phyloP scores from a whole-genome alignment of 176 grass and related monocot genomes.

The Ensete ventricosum region DNA sequence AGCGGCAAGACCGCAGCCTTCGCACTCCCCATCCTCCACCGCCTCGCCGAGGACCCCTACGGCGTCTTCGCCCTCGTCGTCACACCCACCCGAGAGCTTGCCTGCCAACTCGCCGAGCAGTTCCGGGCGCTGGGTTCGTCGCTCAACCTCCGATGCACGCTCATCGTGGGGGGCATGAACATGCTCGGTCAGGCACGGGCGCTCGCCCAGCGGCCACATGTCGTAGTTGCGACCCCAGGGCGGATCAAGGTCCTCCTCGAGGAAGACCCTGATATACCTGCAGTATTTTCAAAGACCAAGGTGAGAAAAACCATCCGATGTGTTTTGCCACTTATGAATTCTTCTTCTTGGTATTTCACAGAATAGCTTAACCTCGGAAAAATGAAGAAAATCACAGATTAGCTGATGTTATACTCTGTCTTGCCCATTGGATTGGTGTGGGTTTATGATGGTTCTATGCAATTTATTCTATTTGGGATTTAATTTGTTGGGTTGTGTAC shows the following conservation, averaged over 20 bases:
- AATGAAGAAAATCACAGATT: too few relatives aligned
- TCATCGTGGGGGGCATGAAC: conserved; percentile 70
- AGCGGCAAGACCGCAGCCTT: conserved; percentile 92
- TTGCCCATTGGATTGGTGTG: too few relatives aligned
- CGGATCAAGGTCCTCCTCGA: conserved; percentile 67
- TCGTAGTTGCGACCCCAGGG: conserved; percentile 79
- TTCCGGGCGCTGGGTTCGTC: conserved; percentile 78
- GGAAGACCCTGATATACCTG: conserved; percentile 59
- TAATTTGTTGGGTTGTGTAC: too few relatives aligned
- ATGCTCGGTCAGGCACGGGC: conserved; percentile 66
- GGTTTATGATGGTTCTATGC: too few relatives aligned
- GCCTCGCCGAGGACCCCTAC: conserved; percentile 59
- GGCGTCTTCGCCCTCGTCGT: conserved; percentile 75
- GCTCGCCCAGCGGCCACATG: conserved; percentile 55
- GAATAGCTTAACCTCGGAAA: too few relatives aligned
- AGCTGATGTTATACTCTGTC: too few relatives aligned
- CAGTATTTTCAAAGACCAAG: conserved; percentile 70
- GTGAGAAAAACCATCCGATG: conserved; percentile 6
- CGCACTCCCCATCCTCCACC: conserved; percentile 73
- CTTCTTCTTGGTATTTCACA: too few relatives aligned
- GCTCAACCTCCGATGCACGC: conserved; percentile 64
- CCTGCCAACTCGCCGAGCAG: conserved; percentile 77
- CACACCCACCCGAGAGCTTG: conserved; percentile 71
- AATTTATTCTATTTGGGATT: too few relatives aligned
- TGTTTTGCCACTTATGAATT: too few relatives aligned